Conservation (phyloP, 2,329 filamentous ascomycete species). For the Penicillium sp. region DNA sequence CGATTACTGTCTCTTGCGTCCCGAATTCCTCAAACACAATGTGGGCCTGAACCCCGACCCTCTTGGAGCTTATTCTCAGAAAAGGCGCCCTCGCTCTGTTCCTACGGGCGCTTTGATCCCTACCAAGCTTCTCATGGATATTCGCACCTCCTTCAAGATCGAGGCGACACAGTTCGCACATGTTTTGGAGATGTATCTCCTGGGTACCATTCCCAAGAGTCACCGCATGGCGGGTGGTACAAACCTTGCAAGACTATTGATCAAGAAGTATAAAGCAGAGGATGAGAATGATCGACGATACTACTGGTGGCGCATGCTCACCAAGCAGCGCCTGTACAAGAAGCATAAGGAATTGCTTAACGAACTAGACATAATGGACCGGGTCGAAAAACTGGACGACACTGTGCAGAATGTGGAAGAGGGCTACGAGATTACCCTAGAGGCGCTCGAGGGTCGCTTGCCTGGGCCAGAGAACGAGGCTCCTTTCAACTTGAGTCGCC, state of each 20-base stretch:
- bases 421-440: conserved; percentile 58
- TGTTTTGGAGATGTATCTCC: conserved; percentile 61
- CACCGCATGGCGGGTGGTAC: conserved; percentile 49
- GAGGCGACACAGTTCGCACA: conserved; percentile 61
- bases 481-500: conserved; percentile 7
- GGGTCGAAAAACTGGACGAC: conserved; percentile 59
- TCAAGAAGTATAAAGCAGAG: conserved; percentile 45
- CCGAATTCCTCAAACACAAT: conserved; percentile 48
- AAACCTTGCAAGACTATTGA: conserved; percentile 52
- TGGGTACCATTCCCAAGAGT: conserved; percentile 53
- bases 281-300: conserved; percentile 59
- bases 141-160: conserved; percentile 57
- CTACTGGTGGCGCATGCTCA: conserved; percentile 64
- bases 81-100: conserved; percentile 39
- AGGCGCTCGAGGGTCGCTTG: conserved; percentile 22
- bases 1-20: conserved; percentile 57
- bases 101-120: conserved; percentile 57
- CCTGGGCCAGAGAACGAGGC: conserved; percentile 13
- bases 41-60: conserved; percentile 50
- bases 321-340: conserved; percentile 62
- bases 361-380: conserved; percentile 58
- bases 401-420: conserved; percentile 57
- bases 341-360: conserved; percentile 59
- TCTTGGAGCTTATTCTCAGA: conserved; percentile 32
- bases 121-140: conserved; percentile 46